Evolutionary conservation across 2,329 filamentous ascomycete species (phyloP).

Genomic region (Pestalotiopsis sp.): DNA sequence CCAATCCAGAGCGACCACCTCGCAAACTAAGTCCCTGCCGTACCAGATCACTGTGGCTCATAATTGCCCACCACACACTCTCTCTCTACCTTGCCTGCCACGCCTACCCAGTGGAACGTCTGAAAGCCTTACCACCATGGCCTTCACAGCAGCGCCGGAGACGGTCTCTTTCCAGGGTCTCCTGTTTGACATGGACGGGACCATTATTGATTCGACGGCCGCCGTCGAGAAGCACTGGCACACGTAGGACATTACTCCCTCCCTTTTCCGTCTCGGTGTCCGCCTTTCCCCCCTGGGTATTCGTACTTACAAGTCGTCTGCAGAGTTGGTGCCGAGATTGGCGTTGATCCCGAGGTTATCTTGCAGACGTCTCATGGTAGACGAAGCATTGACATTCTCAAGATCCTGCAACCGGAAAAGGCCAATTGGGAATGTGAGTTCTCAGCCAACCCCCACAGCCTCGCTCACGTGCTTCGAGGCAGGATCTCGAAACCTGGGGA

Average conservation of each 20-base stretch:
- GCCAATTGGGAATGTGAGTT: slow-evolving; percentile 89
- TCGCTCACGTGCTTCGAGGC: not conserved
- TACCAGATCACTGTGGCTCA: not conserved
- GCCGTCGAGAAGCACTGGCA: slow-evolving; percentile 81
- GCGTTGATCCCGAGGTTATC: slow-evolving; percentile 82
- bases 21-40: not conserved
- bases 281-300: not conserved
- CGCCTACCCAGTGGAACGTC: not conserved
- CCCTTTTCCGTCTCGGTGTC: not conserved
- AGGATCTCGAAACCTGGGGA: not conserved
- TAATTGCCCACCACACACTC: not conserved
- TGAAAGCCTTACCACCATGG: slow-evolving; percentile 22
- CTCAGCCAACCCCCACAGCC: slow-evolving; percentile 25
- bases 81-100: not conserved
- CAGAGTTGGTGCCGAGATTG: slow-evolving; percentile 81
- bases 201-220: slow-evolving; percentile 79
- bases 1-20: not conserved
- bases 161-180: slow-evolving; percentile 56
- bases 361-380: slow-evolving; percentile 90
- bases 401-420: slow-evolving; percentile 77
- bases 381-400: slow-evolving; percentile 83
- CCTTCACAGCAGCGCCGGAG: slow-evolving; percentile 46
- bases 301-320: not conserved
- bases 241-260: slow-evolving; percentile 49
- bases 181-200: slow-evolving; percentile 80